Base-by-base conservation (phyloP, 495 filamentous ascomycete species). In the Penicillium lagena region DNA sequence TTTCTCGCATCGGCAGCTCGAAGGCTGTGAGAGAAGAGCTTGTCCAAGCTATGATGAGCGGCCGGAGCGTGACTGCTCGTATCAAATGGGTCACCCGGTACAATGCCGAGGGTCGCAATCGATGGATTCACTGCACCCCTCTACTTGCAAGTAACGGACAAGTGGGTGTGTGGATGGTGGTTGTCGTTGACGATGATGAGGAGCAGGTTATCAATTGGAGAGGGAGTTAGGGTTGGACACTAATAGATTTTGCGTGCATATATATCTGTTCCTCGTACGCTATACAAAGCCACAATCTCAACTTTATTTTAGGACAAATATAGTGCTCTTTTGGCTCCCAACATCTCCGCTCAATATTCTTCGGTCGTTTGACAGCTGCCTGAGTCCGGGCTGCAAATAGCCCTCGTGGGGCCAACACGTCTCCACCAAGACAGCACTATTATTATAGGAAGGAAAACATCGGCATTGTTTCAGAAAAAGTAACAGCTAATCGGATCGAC, bases 111-210 rank as follows among this genome's bases (percentile, higher is more conserved):
- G 75, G 72, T 4, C 66, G 73, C 7, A 59, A 66, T 34, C 70
- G 77, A 31, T 82, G 76, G 78, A 76, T 81, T 10, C 76, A 81
- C 47, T 82, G 79, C 49, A 82, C 79, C 17, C 80, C 80, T 0
- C 52, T 84, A 12, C 30, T 81, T 12, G 79, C 78, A 4, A 70
- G 58, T 39, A 76, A 81, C 52, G 73, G 75, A 9, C 56, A 73
- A n/a, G 65, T 81, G 6, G 79, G 79, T 15, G 80, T 82, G 1
- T 82, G 78, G 78, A 80, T 82, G 77, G 65, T 81, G 4, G 72
- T 83, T 4, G 66, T 82, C 39, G 76, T 82, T 9, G 67, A 75
- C 43, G 68, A 70, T 41, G 64, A 73, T 3, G 59, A 66, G 36
- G 57, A 59, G 29, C 15, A 44, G 10, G 41, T 43, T 42, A 35